A percentile compares a stretch with the other conserved stretches of the same genome.
phyloP scores from a whole-genome alignment of 176 grass and related monocot species.

The Olyra latifolia region DNA sequence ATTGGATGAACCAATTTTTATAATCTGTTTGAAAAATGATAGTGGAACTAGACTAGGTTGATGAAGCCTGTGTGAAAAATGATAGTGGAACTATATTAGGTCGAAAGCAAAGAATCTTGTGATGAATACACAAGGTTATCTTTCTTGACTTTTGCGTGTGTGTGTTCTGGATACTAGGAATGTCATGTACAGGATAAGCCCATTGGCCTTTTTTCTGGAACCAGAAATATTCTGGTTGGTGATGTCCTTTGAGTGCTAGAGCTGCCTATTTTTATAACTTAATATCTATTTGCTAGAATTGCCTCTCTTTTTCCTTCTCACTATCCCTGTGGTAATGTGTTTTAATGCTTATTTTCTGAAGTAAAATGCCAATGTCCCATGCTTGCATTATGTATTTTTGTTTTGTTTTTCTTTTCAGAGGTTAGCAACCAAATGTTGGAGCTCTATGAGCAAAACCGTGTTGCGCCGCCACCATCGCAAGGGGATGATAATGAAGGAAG shows the following conservation, averaged over 20 bases:
- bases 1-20: neutral
- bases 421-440: conserved; percentile 97
- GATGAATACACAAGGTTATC: neutral
- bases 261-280: neutral
- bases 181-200: neutral
- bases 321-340: neutral
- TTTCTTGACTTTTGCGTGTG: neutral
- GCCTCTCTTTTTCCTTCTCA: neutral
- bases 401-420: conserved; percentile 54
- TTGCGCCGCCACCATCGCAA: conserved; percentile 45
- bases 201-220: neutral
- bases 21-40: neutral
- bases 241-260: neutral
- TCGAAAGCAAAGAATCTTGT: neutral
- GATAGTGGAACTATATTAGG: conserved; percentile 21
- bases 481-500: conserved; percentile 63
- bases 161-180: neutral
- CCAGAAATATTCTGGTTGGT: neutral
- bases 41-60: conserved; percentile 26
- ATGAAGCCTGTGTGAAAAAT: neutral
- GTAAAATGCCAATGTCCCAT: neutral
- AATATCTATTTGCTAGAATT: neutral
- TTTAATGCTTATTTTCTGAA: neutral
- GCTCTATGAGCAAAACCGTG: conserved; percentile 79
- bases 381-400: neutral